These are phyloP conservation scores for Macrotyloma uniflorum DNA, from an alignment of 306 rosid genomes.

Conservation along the genomic window DNA sequence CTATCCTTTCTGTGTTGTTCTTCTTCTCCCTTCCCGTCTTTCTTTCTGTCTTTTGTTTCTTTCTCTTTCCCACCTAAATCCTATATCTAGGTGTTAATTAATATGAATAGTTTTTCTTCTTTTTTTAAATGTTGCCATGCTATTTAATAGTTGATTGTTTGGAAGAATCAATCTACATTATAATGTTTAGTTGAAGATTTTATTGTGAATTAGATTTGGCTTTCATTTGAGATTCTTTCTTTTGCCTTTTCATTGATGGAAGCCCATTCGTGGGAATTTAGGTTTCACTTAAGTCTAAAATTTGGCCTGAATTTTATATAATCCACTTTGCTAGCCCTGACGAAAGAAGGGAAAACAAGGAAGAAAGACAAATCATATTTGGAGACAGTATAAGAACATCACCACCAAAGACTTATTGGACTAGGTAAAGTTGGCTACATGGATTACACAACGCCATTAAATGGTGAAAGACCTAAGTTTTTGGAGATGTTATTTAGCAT, in stretches of 20 bases:
- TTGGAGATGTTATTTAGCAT: background rate
- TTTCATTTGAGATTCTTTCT: background rate
- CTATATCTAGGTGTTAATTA: too few species aligned
- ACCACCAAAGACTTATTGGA: background rate
- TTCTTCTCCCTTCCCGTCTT: background rate
- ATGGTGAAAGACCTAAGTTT: background rate
- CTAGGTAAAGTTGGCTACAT: background rate
- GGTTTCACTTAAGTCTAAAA: conserved; percentile 9
- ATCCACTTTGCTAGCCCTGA: background rate
- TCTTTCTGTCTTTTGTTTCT: background rate
- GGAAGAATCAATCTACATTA: background rate
- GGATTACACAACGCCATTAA: background rate
- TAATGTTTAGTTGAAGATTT: background rate
- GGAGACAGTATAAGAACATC: background rate
- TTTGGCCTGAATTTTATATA: background rate
- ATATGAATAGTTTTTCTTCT: too few species aligned
- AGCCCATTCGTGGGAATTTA: background rate
- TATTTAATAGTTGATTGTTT: background rate
- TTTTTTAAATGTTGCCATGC: background rate
- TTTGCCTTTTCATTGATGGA: background rate
- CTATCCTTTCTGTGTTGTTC: background rate
- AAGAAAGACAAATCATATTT: background rate
- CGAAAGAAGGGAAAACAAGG: background rate
- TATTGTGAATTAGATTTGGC: background rate
- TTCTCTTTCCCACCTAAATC: too few species aligned